Evolutionary conservation across 106 monocot species (phyloP), one percentile per base, ranked within the genome.

Genomic region (Posidonia australis): DNA sequence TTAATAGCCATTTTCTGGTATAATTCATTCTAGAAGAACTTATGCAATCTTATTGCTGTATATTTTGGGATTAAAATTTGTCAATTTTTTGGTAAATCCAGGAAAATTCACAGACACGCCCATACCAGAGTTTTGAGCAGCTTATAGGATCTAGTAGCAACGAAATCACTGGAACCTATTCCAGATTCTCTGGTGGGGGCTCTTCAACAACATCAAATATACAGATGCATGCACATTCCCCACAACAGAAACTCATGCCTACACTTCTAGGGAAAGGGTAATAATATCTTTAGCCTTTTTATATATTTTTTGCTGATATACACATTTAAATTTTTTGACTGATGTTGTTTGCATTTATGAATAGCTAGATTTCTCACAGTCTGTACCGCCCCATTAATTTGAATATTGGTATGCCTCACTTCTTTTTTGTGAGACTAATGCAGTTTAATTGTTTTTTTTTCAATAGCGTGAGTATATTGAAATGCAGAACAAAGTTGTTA

Each of bases 211-310:
- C 17, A 16, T 21, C 78, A 44, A 32, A 67, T 17, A n/a, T 68
- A 26, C 73, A 70, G 56, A 47, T 75, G 28, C 70, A 45, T 42
- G 0, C 23, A 19, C 69, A 77, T 59, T 62, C 76, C 73, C 21
- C 62, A 23, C 77, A 79, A 53, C 27, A 72, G 23, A 26, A 66
- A 49, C 44, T 43, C 43, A 66, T 75, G 65, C 77, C 86, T 58
- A 43, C 77, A 60, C 62, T 83, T 62, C 20, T 78, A 14, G 87
- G 87, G 56, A 87, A 87, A 87, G 87, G 87, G 87, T 87, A 49
- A 46, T 68, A 41, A 5, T 45, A 19, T 20, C 26, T 27, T 26
- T 22, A 22, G 19, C 10, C 10, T 5, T 54, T 28, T 54, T 10
- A n/a, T 25, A 20, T 43, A 20, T 4, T 43, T 22, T 30, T 43